phyloP scores from a whole-genome alignment of 202 grass and related monocot species.

The Schoenoplectus tabernaemontani region DNA sequence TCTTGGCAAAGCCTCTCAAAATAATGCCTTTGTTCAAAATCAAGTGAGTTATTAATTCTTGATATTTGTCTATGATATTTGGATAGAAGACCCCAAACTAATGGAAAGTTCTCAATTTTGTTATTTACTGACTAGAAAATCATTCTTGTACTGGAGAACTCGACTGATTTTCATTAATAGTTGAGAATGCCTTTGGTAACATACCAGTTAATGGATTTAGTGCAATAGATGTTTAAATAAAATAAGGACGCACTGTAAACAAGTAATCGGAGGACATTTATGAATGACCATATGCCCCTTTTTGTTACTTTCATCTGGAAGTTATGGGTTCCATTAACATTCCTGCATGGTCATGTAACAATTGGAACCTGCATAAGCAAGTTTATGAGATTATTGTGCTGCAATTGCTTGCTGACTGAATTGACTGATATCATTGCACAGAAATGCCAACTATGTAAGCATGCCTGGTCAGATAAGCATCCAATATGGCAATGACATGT shows the following conservation, averaged over 20 bases:
- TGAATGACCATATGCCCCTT: not conserved
- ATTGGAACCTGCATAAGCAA: too few species aligned
- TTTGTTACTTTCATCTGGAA: not conserved
- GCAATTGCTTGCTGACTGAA: not conserved
- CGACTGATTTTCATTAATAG: not conserved
- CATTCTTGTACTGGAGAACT: not conserved
- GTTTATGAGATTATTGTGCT: too few species aligned
- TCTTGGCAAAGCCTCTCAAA: constrained; percentile 80
- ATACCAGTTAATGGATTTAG: not conserved
- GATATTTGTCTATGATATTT: not conserved
- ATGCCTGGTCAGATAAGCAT: not conserved
- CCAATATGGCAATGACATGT: not conserved
- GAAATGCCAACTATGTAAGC: not conserved
- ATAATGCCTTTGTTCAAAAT: constrained; percentile 76
- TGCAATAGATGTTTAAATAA: not conserved
- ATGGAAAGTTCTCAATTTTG: not conserved
- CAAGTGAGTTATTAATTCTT: constrained; percentile 42
- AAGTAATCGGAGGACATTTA: not conserved
- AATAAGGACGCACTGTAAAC: not conserved
- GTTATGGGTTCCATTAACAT: not conserved
- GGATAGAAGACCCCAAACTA: not conserved
- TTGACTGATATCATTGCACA: not conserved
- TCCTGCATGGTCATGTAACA: not conserved
- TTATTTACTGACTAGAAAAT: not conserved
- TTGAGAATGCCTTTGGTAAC: not conserved